These are phyloP conservation scores for Penicillium italicum DNA, from an alignment of 2,329 filamentous ascomycete genomes.

Conservation along the genomic window DNA sequence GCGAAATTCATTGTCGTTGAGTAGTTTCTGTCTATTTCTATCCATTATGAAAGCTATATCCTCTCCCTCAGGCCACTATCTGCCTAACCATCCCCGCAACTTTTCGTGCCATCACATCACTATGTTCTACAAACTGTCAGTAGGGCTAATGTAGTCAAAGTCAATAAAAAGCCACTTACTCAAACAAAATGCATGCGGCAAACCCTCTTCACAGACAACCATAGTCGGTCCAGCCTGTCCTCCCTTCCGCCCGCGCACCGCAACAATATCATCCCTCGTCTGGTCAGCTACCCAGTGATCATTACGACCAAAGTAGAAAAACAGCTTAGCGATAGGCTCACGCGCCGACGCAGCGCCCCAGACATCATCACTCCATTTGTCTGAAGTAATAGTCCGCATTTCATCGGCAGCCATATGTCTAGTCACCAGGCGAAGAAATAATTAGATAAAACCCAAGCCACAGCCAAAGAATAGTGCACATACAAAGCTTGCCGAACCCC, in stretches of 20 bases:
- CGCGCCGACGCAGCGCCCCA: slow-evolving; percentile 49
- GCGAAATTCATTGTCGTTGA: slow-evolving; percentile 11
- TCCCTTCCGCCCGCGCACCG: slow-evolving; percentile 35
- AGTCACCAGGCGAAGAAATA: background rate
- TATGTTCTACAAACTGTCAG: slow-evolving; percentile 32
- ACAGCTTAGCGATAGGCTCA: slow-evolving; percentile 45
- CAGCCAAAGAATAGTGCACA: slow-evolving; percentile 15
- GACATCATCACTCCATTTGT: slow-evolving; percentile 57
- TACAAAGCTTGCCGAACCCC: slow-evolving; percentile 56
- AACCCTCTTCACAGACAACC: slow-evolving; percentile 53
- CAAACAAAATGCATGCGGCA: slow-evolving; percentile 60
- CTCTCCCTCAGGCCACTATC: slow-evolving; percentile 28
- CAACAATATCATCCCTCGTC: slow-evolving; percentile 55
- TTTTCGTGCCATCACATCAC: slow-evolving; percentile 50
- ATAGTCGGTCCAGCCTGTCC: slow-evolving; percentile 46
- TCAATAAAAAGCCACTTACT: slow-evolving; percentile 32
- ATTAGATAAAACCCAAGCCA: background rate
- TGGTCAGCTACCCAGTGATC: slow-evolving; percentile 61
- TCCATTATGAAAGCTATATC: background rate
- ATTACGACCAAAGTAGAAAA: slow-evolving; percentile 57
- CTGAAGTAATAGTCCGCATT: slow-evolving; percentile 53
- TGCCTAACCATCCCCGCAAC: slow-evolving; percentile 48
- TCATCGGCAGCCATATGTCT: slow-evolving; percentile 57
- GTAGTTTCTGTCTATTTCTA: background rate
- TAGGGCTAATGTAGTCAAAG: background rate